Conservation (phyloP, 148 eudicot species). For the Rhododendron simsii region DNA sequence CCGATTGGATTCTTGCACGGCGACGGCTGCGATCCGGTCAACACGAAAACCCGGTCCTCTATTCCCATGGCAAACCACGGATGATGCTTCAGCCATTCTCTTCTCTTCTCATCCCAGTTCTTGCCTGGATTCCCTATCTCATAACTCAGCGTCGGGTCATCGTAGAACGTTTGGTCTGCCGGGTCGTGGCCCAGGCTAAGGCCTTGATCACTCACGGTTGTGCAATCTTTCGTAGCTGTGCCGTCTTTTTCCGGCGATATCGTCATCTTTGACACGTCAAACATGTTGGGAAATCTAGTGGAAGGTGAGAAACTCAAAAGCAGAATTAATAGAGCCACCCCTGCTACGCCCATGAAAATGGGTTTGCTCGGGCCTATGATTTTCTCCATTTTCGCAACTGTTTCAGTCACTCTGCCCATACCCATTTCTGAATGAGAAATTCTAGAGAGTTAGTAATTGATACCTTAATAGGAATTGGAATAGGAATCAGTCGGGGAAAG, state of each 20-base stretch:
- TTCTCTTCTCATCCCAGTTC: conserved; percentile 30
- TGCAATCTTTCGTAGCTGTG: neutral
- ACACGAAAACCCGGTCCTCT: conserved; percentile 15
- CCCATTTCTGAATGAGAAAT: neutral
- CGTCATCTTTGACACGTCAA: neutral
- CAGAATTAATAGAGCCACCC: neutral
- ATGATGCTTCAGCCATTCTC: conserved; percentile 25
- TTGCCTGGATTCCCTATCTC: conserved; percentile 14
- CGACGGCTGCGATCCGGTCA: conserved; percentile 25
- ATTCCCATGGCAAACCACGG: conserved; percentile 16
- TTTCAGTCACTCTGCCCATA: neutral
- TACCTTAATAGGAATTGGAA: too few relatives aligned
- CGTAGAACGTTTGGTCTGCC: neutral
- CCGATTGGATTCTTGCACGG: conserved; percentile 28
- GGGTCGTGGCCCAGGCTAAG: neutral
- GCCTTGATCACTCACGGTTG: neutral
- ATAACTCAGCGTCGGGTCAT: neutral
- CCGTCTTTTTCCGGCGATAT: neutral
- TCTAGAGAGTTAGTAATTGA: too few relatives aligned
- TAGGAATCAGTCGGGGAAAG: too few relatives aligned
- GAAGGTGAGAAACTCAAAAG: neutral
- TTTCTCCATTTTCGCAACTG: neutral
- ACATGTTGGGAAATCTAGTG: neutral
- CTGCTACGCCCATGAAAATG: too few relatives aligned
- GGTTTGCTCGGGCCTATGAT: neutral